Evolutionary conservation across 192 early-diverging fungal genomes (phyloP), one percentile per base, ranked within the genome.

Genomic region (Gryganskiella cystojenkinii): DNA sequence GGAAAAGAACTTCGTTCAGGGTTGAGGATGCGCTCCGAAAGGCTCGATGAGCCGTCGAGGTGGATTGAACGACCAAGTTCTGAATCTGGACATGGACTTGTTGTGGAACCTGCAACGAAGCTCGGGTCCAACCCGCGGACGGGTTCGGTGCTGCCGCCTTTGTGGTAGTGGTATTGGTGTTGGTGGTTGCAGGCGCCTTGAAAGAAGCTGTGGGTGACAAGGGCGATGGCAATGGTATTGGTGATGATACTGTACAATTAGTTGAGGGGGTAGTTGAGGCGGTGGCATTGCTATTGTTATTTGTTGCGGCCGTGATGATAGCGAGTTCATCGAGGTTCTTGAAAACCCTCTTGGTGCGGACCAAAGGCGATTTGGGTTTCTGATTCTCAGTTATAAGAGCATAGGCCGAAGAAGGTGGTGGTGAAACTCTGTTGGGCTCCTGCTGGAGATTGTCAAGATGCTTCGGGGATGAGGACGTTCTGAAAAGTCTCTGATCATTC

Each of bases 81-180:
- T 65, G 65, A n/a, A 68, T 56, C 54, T 76, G 73, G 10, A 56
- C 73, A 10, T 75, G 72, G 28, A 75, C 72, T 11, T 76, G 71
- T 13, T 56, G 57, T 40, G 5, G 37, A 5, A 40, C 37, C 37
- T 40, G 37, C 37, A 40, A 13, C 37, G 37, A 9, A 0, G 65
- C 61, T 24, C 60, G 60, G 3, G 60, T 63, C 73, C 73, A 68
- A n/a, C 59, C 55, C 3, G 50, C 52, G 37, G 34, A 55, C 34
- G 13, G 63, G 15, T 24, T 40, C 4, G 56, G 20, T 6, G 56
- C 56, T 37, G 33, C 54, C 9, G 33, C 54, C 0, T 27, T n/a
- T 19, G 53, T 27, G 3, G 53, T 30, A 4, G 56, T 34, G 15
- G 57, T 17, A 1, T 22, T 10, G 10, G 57, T n/a, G 8, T 30